Percentiles rank a stretch among this genome's conserved stretches.
phyloP scores from a whole-genome alignment of 345 rosid genomes.

The Eucalyptus camaldulensis region DNA sequence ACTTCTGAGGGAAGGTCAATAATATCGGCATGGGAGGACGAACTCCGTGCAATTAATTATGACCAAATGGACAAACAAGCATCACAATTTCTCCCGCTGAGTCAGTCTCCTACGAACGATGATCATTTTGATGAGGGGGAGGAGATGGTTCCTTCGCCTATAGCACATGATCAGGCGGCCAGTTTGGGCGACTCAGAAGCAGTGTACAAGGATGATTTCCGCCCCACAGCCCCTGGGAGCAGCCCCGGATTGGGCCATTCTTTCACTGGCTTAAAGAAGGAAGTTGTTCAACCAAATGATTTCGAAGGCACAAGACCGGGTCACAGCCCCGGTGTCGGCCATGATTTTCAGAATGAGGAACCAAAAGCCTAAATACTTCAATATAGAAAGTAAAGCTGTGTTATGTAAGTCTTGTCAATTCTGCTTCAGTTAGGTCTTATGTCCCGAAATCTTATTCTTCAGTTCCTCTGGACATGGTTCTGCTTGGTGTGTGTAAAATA shows the following conservation, averaged over 20 bases:
- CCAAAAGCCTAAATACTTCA: background rate
- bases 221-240: slow-evolving; percentile 23
- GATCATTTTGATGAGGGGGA: background rate
- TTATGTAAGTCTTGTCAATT: background rate
- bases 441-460: background rate
- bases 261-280: background rate
- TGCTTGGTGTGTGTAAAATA: background rate
- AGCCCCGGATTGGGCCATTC: slow-evolving; percentile 28
- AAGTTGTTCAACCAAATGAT: background rate
- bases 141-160: background rate
- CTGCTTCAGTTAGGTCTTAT: background rate
- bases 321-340: background rate
- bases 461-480: background rate
- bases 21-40: too few species aligned
- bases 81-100: background rate
- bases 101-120: background rate
- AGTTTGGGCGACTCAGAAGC: background rate
- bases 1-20: background rate
- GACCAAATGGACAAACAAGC: background rate
- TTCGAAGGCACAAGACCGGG: background rate
- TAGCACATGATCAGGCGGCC: background rate
- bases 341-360: background rate
- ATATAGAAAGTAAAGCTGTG: background rate
- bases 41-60: background rate
- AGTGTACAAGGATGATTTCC: background rate